Evolutionary conservation across 441 rosid genomes (phyloP).

Genomic region (Arabidopsis hybrid): DNA sequence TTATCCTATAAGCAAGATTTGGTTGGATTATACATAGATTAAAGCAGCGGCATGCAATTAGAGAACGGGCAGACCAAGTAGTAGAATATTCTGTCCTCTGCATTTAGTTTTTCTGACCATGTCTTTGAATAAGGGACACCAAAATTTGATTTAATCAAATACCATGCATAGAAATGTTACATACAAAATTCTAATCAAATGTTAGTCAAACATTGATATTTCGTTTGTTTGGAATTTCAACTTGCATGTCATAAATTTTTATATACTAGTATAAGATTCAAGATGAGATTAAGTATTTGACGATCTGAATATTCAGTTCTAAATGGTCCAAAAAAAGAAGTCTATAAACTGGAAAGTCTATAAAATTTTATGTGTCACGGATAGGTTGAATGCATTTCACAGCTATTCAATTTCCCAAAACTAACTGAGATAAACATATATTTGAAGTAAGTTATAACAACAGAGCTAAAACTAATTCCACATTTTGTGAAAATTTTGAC

Average conservation of each 20-base stretch:
- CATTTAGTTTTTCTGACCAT: slow-evolving; percentile 6
- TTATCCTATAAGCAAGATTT: slow-evolving; percentile 19
- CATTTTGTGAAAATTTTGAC: background rate
- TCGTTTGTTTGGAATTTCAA: too few species aligned
- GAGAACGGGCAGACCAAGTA: slow-evolving; percentile 21
- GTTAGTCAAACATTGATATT: too few species aligned
- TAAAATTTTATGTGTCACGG: too few species aligned
- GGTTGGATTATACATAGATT: slow-evolving; percentile 4
- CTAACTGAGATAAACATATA: too few species aligned
- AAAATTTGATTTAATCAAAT: background rate
- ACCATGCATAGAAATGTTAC: background rate
- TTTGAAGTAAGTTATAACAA: too few species aligned
- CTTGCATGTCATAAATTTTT: too few species aligned
- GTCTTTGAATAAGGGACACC: slow-evolving; percentile 20
- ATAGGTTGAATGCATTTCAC: too few species aligned
- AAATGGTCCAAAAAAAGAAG: background rate
- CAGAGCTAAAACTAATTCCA: background rate
- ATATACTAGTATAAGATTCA: too few species aligned
- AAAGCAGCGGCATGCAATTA: background rate
- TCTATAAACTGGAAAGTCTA: background rate
- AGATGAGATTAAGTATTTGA: too few species aligned
- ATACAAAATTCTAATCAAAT: background rate
- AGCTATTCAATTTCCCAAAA: too few species aligned
- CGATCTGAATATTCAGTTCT: too few species aligned
- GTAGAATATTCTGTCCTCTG: slow-evolving; percentile 21